Base-by-base conservation (phyloP, 345 rosid species). In the Mangifera indica region DNA sequence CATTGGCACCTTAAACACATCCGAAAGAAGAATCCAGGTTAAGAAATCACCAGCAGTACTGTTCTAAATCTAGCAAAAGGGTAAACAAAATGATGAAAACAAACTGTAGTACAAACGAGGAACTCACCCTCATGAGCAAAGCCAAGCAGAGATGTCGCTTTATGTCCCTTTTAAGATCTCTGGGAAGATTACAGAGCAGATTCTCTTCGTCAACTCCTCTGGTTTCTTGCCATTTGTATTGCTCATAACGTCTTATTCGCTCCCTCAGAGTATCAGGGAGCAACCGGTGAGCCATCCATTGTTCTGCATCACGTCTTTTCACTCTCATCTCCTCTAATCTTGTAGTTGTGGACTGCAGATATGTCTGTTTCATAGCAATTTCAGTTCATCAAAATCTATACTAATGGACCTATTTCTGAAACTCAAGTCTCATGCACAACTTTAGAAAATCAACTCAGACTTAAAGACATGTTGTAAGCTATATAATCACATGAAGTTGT, bases 271-370 rank as follows among this genome's bases (percentile, higher is more conserved):
- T 83, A 20, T 85, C 85, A 10, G 98, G 98, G 20, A 93, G 88
- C 67, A 88, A 62, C 2, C 92, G 88, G 58, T 87, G 92, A 64
- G 89, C 70, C 98, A 93, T 93, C 98, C 98, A 93, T 77, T 89
- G 93, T 53, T 93, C 97, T 0, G 92, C 92, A 14, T 93, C 98
- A 72, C 87, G 81, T 72, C 98, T 84, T 80, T 89, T 93, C 54
- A 91, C 86, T 79, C 92, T 88, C 96, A 93, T 93, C 77, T 91
- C 91, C 78, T 93, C 98, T 80, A 88, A 77, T 77, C 95, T 86
- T 5, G 85, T 86, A 13, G 94, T 89, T 5, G 90, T 86, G 0
- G 92, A 91, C 75, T 91, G 97, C 82, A 91, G 78, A 72, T 89
- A 91, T 9, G 92, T 91, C 97, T 91, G 77, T 73, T 69, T 64